Evolutionary conservation across 768 basidiomycete genomes (phyloP), one percentile per base, ranked within the genome.

Genomic region (Crassisporium funariophilum): DNA sequence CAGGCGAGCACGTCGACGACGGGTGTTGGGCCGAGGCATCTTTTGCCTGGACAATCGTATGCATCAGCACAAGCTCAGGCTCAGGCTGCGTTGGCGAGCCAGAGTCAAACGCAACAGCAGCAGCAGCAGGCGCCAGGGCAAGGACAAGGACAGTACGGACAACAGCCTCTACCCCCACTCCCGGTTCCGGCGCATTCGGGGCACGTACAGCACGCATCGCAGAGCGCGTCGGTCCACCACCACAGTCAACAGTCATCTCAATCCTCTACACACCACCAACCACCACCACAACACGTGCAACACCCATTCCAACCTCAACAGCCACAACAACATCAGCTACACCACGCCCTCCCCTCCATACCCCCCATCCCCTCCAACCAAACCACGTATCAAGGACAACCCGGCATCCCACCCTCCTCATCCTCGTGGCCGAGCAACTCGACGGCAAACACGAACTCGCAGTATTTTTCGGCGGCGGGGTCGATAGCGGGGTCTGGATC

Each of bases 401-500:
- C n/a, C n/a, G n/a, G n/a, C n/a, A n/a, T n/a, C n/a, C n/a, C n/a
- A n/a, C n/a, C n/a, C n/a, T n/a, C n/a, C n/a, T n/a, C n/a, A n/a
- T n/a, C n/a, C n/a, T n/a, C n/a, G n/a, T n/a, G n/a, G n/a, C n/a
- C n/a, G n/a, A n/a, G n/a, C n/a, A n/a, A n/a, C n/a, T n/a, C 39
- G 22, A 20, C 22, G 21, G 6, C 44, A 29, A n/a, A 29, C 5
- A 35, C 35, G 23, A 16, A 29, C 41, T 47, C 37, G 20, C 21
- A 12, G 24, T 31, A 46, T 47, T 47, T 47, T 29, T 25, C n/a
- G n/a, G 58, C 59, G 10, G 43, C 33, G 5, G 25, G 49, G 35
- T 29, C 57, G 21, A 44, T 52, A 29, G 36, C 57, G 45, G 39
- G 61, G 33, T 49, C 51, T 27, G 43, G 60, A 31, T 52, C 50